Base-by-base conservation (phyloP, 2,329 filamentous ascomycete genomes). In the Scedosporium apiospermum region DNA sequence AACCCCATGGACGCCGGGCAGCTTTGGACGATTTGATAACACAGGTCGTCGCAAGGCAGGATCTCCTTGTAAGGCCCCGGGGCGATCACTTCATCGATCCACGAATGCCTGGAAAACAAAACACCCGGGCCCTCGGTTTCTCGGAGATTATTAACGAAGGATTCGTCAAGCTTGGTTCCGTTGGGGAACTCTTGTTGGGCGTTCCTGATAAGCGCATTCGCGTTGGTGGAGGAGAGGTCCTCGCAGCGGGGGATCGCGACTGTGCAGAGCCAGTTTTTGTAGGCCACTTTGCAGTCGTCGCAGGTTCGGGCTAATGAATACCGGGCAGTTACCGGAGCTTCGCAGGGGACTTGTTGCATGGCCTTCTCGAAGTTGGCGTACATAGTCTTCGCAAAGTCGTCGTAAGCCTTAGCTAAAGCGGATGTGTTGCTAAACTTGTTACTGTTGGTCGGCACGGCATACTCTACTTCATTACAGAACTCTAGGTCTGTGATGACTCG, bases 61-160 rank as follows among this genome's bases (percentile, higher is more conserved):
- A 98, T 79, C 76, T 99, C 95, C 71, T 93, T 96, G 76, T 99
- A 98, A 0, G 95, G 95, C 0, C 95, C 95, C 0, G 95, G 93
- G 65, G 81, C 75, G 64, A 98, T 85, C 1, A 76, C 67, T 2
- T 78, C 68, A 69, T 97, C 92, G 67, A 98, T 95, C 58, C 84
- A 76, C 0, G 80, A 71, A 69, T 91, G 93, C 18, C 93, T 83
- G 12, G 88, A 90, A 7, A 76, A 73, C 63, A 82, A 86, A 61
- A 75, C 77, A 12, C 55, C 65, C 3, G 63, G 61, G 6, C 61
- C 60, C 23, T 71, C 66, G 2, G 67, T 60, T 4, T 60, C 66
- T 10, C 76, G 67, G 44, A 65, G 21, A 4, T 49, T 42, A 58
- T 74, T 76, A 14, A 61, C 27, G 57, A 68, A 70, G 10, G 64